Conservation (phyloP, 2,329 filamentous ascomycete species). For the Sphaceloma murrayae region DNA sequence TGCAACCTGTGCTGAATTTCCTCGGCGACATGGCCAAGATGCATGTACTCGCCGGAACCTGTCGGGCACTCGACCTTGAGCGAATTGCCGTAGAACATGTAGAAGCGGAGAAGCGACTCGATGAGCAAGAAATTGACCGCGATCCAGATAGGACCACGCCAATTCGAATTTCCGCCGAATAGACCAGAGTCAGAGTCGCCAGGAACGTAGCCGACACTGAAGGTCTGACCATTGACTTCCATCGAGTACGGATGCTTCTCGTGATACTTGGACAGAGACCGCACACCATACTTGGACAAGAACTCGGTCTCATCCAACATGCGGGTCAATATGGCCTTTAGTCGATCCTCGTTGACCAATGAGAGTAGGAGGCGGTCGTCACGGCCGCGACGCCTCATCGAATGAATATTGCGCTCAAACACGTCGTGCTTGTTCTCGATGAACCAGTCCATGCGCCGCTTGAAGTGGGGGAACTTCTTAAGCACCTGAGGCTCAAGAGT, state of each 20-base stretch:
- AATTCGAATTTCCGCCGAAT: conserved; percentile 96
- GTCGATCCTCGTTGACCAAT: conserved; percentile 84
- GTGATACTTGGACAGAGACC: conserved; percentile 85
- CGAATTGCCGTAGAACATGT: conserved; percentile 85
- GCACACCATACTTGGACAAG: conserved; percentile 78
- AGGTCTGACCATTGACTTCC: conserved; percentile 87
- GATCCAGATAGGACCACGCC: conserved; percentile 89
- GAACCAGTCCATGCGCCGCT: conserved; percentile 89
- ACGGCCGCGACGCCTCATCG: conserved; percentile 81
- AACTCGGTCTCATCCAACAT: conserved; percentile 96
- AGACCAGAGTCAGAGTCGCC: conserved; percentile 94
- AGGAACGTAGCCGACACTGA: conserved; percentile 79
- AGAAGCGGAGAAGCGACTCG: conserved; percentile 89
- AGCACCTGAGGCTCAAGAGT: conserved; percentile 91
- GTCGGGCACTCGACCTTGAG: conserved; percentile 90
- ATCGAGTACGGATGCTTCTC: conserved; percentile 85
- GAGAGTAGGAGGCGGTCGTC: conserved; percentile 79
- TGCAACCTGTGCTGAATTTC: conserved; percentile 91
- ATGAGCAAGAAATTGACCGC: conserved; percentile 93
- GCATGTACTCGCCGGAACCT: conserved; percentile 89
- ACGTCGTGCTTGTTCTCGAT: conserved; percentile 77
- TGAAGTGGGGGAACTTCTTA: conserved; percentile 84
- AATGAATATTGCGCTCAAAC: conserved; percentile 88
- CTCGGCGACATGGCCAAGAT: conserved; percentile 86
- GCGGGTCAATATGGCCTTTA: conserved; percentile 76